phyloP scores from a whole-genome alignment of 2,329 filamentous ascomycete genomes.

The Calonectria hongkongensis region DNA sequence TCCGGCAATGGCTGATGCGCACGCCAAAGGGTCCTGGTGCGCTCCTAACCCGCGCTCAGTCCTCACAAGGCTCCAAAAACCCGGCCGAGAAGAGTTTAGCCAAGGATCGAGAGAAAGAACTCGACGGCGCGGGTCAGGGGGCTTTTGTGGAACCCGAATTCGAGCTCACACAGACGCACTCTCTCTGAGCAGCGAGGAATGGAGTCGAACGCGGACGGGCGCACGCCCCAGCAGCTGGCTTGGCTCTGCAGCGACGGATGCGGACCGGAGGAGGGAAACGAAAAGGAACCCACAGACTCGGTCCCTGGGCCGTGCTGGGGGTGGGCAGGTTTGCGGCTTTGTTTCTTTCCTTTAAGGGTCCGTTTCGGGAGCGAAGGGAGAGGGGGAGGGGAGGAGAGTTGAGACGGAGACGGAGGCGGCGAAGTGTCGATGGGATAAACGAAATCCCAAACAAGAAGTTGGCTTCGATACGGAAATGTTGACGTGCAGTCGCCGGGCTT shows the following conservation, averaged over 20 bases:
- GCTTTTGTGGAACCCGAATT: slow-evolving; percentile 29
- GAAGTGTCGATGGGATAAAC: slow-evolving; percentile 14
- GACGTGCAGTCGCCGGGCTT: slow-evolving; percentile 29
- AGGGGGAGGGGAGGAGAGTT: not conserved
- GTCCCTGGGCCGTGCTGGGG: not conserved
- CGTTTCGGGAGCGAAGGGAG: not conserved
- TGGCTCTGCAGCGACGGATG: slow-evolving; percentile 13
- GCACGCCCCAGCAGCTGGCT: slow-evolving; percentile 20
- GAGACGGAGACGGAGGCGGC: slow-evolving; percentile 4
- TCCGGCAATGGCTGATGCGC: slow-evolving; percentile 33
- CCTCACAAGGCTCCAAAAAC: slow-evolving; percentile 3
- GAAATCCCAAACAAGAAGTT: slow-evolving; percentile 8
- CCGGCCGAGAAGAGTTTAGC: slow-evolving; percentile 39
- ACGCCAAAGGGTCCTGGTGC: slow-evolving; percentile 34
- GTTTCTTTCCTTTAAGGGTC: slow-evolving; percentile 7
- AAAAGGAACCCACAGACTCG: slow-evolving; percentile 15
- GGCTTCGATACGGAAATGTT: slow-evolving; percentile 31
- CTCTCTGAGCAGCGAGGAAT: slow-evolving; percentile 19
- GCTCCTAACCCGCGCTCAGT: slow-evolving; percentile 33
- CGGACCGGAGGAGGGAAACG: slow-evolving; percentile 10
- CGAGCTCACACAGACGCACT: slow-evolving; percentile 21
- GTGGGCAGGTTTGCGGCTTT: not conserved
- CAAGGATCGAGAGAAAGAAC: slow-evolving; percentile 33
- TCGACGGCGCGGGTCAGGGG: slow-evolving; percentile 37
- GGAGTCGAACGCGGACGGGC: slow-evolving; percentile 9